Evolutionary conservation across 108 stramenopile genomes (phyloP).

Genomic region (Nitzschia sp.): DNA sequence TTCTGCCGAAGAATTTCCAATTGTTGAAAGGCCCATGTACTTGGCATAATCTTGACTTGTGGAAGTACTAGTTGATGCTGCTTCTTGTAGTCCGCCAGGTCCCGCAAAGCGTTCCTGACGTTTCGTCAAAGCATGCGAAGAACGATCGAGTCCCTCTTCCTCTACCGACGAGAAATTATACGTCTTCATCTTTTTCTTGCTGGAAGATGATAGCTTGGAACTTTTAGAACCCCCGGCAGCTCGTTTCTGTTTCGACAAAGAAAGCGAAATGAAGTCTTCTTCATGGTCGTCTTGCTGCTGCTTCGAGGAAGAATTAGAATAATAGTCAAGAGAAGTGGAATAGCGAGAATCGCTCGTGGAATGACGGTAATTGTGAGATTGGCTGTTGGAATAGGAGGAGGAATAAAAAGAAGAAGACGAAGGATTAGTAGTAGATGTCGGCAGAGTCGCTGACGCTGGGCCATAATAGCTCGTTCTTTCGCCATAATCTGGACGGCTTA

Average conservation of each 20-base stretch:
- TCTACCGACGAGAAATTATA: neutral
- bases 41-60: slow-evolving; percentile 44
- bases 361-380: neutral
- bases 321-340: slow-evolving; percentile 1
- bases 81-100: slow-evolving; percentile 45
- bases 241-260: too few species aligned
- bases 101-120: slow-evolving; percentile 71
- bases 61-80: neutral
- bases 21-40: slow-evolving; percentile 74
- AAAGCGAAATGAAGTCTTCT: slow-evolving; percentile 10
- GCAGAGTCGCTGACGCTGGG: slow-evolving; percentile 1
- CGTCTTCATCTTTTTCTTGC: slow-evolving; percentile 21
- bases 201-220: slow-evolving; percentile 1
- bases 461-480: slow-evolving; percentile 18
- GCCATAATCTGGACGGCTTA: neutral
- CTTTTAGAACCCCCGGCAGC: too few species aligned
- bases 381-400: neutral
- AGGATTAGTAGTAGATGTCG: neutral
- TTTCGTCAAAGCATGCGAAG: slow-evolving; percentile 32
- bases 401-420: neutral
- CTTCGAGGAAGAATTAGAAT: neutral
- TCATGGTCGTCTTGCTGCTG: slow-evolving; percentile 6
- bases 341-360: neutral
- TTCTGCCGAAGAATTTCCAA: slow-evolving; percentile 49
- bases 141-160: slow-evolving; percentile 48